phyloP scores from a whole-genome alignment of 495 filamentous ascomycete species.

The Apiosordaria backusii region DNA sequence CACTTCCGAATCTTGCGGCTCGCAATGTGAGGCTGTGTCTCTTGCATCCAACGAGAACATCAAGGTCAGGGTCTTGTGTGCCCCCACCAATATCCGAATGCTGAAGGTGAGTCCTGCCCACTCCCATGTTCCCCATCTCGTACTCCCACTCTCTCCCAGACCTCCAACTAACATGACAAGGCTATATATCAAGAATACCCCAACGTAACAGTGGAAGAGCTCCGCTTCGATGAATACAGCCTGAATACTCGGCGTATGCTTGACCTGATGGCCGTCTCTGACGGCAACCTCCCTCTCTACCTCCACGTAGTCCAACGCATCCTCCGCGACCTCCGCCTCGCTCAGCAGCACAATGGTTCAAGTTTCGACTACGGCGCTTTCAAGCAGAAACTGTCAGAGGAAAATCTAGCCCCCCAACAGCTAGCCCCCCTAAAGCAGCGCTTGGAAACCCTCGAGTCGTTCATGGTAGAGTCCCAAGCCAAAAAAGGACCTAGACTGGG shows the following conservation, averaged over 20 bases:
- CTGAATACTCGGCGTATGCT: constrained; percentile 63
- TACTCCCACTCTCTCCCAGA: no score
- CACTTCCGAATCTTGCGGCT: constrained; percentile 49
- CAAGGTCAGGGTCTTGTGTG: constrained; percentile 59
- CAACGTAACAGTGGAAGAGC: constrained; percentile 48
- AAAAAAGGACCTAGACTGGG: constrained; percentile 17
- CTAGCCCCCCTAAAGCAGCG: constrained; percentile 51
- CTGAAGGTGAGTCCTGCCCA: no score
- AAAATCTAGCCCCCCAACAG: constrained; percentile 44
- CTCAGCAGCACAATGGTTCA: constrained; percentile 34
- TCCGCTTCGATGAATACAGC: constrained; percentile 55
- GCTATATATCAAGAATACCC: constrained; percentile 41
- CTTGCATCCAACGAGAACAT: constrained; percentile 53
- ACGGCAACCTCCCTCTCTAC: constrained; percentile 57
- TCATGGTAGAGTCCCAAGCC: constrained; percentile 45
- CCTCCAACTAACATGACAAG: no score
- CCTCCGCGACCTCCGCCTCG: constrained; percentile 56
- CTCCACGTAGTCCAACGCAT: constrained; percentile 56
- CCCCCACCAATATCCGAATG: constrained; percentile 54
- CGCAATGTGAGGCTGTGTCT: constrained; percentile 66
- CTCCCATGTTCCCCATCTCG: no score
- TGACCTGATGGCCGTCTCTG: constrained; percentile 62
- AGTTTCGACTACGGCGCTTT: constrained; percentile 56
- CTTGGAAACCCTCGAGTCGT: constrained; percentile 55
- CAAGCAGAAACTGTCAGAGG: constrained; percentile 31